These are phyloP conservation scores for Amaranthus tricolor DNA, from an alignment of 179 eudicot species.

Conservation along the genomic window DNA sequence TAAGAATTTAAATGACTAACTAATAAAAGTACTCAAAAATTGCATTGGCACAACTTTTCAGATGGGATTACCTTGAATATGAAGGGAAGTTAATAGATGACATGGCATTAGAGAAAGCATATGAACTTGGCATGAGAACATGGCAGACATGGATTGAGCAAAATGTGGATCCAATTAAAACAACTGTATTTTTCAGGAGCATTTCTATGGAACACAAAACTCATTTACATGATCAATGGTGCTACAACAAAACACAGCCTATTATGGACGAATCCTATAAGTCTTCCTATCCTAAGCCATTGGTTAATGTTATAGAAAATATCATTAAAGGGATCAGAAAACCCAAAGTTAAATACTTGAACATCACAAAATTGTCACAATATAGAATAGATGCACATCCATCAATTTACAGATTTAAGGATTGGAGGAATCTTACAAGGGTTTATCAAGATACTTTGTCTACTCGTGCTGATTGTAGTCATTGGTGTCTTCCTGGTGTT, in stretches of 20 bases:
- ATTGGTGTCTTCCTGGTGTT: slow-evolving; percentile 52
- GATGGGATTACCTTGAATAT: slow-evolving; percentile 38
- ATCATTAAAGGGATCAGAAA: slow-evolving; percentile 12
- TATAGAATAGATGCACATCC: slow-evolving; percentile 47
- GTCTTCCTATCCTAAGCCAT: slow-evolving; percentile 15
- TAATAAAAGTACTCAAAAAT: not conserved
- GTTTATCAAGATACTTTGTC: slow-evolving; percentile 12
- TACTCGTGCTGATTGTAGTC: slow-evolving; percentile 38
- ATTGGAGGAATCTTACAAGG: slow-evolving; percentile 20
- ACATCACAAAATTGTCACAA: slow-evolving; percentile 34
- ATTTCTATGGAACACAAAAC: slow-evolving; percentile 33
- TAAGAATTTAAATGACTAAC: too few relatives aligned
- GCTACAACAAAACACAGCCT: slow-evolving; percentile 37
- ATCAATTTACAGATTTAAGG: slow-evolving; percentile 24
- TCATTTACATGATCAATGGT: slow-evolving; percentile 18
- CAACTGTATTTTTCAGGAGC: slow-evolving; percentile 38
- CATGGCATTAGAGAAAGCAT: slow-evolving; percentile 35
- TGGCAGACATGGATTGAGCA: slow-evolving; percentile 37
- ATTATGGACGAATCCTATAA: slow-evolving; percentile 29
- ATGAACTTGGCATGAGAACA: slow-evolving; percentile 31
- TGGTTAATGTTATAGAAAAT: slow-evolving; percentile 20
- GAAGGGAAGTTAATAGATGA: slow-evolving; percentile 27
- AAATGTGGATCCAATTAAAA: slow-evolving; percentile 33
- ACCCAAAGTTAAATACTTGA: slow-evolving; percentile 27
- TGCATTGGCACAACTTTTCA: slow-evolving; percentile 1